These are phyloP conservation scores for Penicillium palitans DNA, from an alignment of 2,329 filamentous ascomycete genomes.

Conservation along the genomic window DNA sequence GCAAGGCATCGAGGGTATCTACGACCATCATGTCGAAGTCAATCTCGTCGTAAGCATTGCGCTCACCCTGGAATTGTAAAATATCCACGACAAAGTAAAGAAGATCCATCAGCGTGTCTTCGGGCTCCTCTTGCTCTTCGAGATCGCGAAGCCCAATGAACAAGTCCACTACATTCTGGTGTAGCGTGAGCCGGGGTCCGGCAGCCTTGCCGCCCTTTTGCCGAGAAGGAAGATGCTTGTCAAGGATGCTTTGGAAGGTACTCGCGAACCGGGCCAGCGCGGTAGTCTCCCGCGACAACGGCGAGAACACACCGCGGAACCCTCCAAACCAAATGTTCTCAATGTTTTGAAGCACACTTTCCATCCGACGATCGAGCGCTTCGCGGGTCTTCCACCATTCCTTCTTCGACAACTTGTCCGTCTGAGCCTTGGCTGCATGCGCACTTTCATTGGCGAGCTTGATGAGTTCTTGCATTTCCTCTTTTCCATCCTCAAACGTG, in stretches of 20 bases:
- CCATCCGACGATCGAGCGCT: constrained; percentile 72
- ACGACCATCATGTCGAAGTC: constrained; percentile 92
- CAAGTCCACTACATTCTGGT: constrained; percentile 73
- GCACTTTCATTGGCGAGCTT: constrained; percentile 78
- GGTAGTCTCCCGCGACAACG: constrained; percentile 62
- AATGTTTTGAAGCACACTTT: constrained; percentile 76
- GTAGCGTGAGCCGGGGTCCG: constrained; percentile 55
- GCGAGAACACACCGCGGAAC: constrained; percentile 91
- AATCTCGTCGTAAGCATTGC: constrained; percentile 95
- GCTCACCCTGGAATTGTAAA: constrained; percentile 92
- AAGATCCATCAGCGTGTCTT: constrained; percentile 86
- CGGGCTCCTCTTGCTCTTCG: constrained; percentile 70
- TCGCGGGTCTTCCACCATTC: constrained; percentile 91
- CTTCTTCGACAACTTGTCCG: constrained; percentile 70
- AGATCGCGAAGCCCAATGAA: constrained; percentile 84
- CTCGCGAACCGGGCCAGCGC: constrained; percentile 74
- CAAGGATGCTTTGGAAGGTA: constrained; percentile 74
- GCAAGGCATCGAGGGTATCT: constrained; percentile 80
- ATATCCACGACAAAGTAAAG: constrained; percentile 97
- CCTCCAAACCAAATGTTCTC: constrained; percentile 94
- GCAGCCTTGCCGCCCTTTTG: constrained; percentile 58
- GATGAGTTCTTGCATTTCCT: constrained; percentile 82
- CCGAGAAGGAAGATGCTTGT: constrained; percentile 82
- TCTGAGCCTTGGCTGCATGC: constrained; percentile 70
- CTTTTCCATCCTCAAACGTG: constrained; percentile 74